Base-by-base conservation (phyloP, 768 basidiomycete species). In the Tephrocybe sp. region DNA sequence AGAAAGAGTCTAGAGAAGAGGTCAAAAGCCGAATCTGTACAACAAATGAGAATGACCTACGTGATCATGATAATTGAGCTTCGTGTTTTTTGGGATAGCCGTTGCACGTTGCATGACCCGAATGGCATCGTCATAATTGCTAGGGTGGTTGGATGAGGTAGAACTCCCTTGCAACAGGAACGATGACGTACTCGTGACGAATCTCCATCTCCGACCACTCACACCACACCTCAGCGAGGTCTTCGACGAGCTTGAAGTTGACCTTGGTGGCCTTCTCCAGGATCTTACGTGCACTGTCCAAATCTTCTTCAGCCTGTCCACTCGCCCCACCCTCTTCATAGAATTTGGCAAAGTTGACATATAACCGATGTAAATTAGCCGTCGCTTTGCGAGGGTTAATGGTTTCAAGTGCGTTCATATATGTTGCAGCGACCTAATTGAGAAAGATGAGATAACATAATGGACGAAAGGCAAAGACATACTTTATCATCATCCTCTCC, bases 201-300 rank as follows among this genome's bases (percentile, higher is more conserved):
- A 98, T 78, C 66, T 99, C 97, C 88, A 98, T 85, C 70, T 99
- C 97, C 6, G 97, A 85, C 96, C 97, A 98, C 71, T 98, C 97
- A 62, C 95, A 98, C 97, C 97, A 99, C 12, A 98, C 82, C 67
- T 98, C 97, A 0, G 97, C 97, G 20, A 99, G 78, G 62, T 99
- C 97, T 65, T 99, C 96, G 9, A 99, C 95, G n/a, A 83, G 78
- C 69, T 88, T 92, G 76, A 94, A 98, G 63, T 88, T 90, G 36
- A 97, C 85, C 60, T 90, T 91, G 3, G 89, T 89, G 4, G 84
- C 96, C 68, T 92, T 96, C 65, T 98, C 94, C 30, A 98, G 72
- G 24, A 98, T 88, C 72, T 95, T 95, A 36, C 95, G 84, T 3
- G 96, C 90, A 58, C 83, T 90, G 42, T 84, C 84, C 1, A 98